Percentiles rank a stretch among this genome's conserved stretches.
These are phyloP conservation scores for Nicotiana knightiana DNA, from an alignment of 257 asterid species.

Conservation along the genomic window DNA sequence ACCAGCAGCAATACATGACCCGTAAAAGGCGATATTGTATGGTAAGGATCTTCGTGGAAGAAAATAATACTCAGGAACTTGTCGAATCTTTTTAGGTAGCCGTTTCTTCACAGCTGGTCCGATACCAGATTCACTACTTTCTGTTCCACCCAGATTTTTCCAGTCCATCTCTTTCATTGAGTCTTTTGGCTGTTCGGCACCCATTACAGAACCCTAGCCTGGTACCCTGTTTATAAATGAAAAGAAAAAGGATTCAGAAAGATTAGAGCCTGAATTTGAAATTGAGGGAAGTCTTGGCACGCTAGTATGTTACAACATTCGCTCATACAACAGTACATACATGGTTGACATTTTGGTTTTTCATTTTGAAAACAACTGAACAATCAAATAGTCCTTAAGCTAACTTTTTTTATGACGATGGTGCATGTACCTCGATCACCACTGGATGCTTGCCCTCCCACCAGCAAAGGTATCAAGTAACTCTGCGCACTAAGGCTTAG, in stretches of 20 bases:
- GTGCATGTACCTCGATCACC: background rate
- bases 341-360: background rate
- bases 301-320: background rate
- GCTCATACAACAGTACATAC: background rate
- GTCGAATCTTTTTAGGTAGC: constrained; percentile 48
- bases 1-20: constrained; percentile 75
- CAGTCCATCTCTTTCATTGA: constrained; percentile 48
- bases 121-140: constrained; percentile 23
- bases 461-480: no score
- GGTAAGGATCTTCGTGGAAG: constrained; percentile 63
- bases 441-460: no score
- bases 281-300: background rate
- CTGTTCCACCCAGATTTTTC: constrained; percentile 49
- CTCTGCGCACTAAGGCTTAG: no score
- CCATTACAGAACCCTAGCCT: constrained; percentile 23
- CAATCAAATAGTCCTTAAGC: background rate
- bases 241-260: background rate
- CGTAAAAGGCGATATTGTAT: constrained; percentile 41
- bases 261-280: background rate
- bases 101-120: constrained; percentile 62
- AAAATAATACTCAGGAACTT: constrained; percentile 75
- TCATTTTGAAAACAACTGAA: background rate
- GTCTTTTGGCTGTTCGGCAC: constrained; percentile 41
- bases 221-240: background rate
- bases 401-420: background rate